Percentiles rank a stretch among this genome's conserved stretches.
These are phyloP conservation scores for Termitomyces sp. DNA, from an alignment of 768 basidiomycete species.

Conservation along the genomic window DNA sequence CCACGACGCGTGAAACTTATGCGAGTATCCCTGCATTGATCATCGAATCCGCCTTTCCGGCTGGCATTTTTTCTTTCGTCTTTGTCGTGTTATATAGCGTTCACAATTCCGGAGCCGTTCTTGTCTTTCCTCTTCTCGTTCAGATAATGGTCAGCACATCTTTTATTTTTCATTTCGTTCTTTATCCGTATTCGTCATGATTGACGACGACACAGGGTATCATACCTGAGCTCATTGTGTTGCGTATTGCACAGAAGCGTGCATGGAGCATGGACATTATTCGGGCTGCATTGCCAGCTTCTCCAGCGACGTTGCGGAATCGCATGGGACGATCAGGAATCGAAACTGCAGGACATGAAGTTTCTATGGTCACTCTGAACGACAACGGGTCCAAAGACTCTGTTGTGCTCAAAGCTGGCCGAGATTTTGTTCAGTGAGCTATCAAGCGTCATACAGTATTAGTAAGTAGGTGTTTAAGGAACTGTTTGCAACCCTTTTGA, in stretches of 20 bases:
- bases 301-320: not conserved
- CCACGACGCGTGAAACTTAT: not conserved
- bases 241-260: not conserved
- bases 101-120: not conserved
- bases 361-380: constrained; percentile 1
- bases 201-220: not conserved
- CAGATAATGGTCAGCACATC: not conserved
- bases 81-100: not conserved
- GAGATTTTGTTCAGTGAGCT: not conserved
- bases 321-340: not conserved
- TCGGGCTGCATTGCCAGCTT: not conserved
- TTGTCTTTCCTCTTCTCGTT: not conserved
- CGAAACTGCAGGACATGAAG: not conserved
- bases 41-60: not conserved
- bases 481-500: too few relatives aligned
- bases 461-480: too few relatives aligned
- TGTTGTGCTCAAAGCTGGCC: not conserved
- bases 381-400: constrained; percentile 1
- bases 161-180: not conserved
- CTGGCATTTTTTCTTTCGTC: not conserved
- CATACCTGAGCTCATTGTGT: not conserved
- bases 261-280: not conserved
- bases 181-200: not conserved
- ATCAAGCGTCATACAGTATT: too few relatives aligned
- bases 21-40: not conserved